These are phyloP conservation scores for Cicer yamashitae DNA, from an alignment of 306 rosid genomes.

Conservation along the genomic window DNA sequence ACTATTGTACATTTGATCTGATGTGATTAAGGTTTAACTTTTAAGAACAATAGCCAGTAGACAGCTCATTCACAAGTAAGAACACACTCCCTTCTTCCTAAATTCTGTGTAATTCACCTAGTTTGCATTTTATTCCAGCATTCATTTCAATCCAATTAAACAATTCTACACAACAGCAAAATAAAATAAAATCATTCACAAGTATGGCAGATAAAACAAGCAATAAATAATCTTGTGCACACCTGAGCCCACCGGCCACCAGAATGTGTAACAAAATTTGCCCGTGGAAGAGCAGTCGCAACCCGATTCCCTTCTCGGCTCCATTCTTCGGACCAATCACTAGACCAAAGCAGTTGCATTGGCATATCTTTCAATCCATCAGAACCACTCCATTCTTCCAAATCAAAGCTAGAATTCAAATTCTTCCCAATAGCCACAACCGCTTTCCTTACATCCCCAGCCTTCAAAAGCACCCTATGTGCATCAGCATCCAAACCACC, in stretches of 20 bases:
- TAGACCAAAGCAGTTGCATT: slow-evolving; percentile 82
- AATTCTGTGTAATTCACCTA: background rate
- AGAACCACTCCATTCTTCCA: slow-evolving; percentile 81
- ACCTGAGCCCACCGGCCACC: slow-evolving; percentile 95
- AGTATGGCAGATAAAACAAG: slow-evolving; percentile 1
- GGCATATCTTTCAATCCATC: slow-evolving; percentile 75
- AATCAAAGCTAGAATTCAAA: slow-evolving; percentile 81
- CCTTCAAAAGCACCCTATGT: slow-evolving; percentile 74
- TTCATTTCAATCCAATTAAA: slow-evolving; percentile 26
- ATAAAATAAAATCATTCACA: slow-evolving; percentile 1
- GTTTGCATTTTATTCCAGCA: slow-evolving; percentile 28
- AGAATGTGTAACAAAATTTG: slow-evolving; percentile 67
- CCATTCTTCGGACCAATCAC: slow-evolving; percentile 84
- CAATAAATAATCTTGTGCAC: slow-evolving; percentile 39
- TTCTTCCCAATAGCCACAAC: slow-evolving; percentile 77
- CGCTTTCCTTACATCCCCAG: slow-evolving; percentile 66
- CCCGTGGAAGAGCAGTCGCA: slow-evolving; percentile 69
- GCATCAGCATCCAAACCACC: slow-evolving; percentile 61
- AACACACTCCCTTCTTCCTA: slow-evolving; percentile 3
- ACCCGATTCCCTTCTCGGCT: slow-evolving; percentile 74
- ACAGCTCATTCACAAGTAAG: slow-evolving; percentile 29
- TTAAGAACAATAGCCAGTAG: background rate
- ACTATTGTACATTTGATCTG: background rate
- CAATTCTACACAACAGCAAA: slow-evolving; percentile 14
- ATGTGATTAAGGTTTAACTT: background rate